A percentile compares a stretch with the other conserved stretches of the same genome.
Evolutionary conservation across 768 basidiomycete genomes (phyloP).

Genomic region (Naganishia onofrii): DNA sequence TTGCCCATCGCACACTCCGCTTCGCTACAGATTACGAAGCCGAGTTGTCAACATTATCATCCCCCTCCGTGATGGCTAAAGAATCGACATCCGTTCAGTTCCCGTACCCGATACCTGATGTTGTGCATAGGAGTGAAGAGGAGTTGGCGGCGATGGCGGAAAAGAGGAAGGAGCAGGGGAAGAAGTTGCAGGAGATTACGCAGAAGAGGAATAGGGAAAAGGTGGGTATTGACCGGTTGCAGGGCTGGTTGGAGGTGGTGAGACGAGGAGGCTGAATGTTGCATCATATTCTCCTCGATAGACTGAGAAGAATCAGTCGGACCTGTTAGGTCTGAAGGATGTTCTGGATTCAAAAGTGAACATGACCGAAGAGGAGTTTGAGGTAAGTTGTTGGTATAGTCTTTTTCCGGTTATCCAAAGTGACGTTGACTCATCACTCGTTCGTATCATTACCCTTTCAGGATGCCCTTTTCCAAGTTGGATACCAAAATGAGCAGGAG

Average conservation of each 20-base stretch:
- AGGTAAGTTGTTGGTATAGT: slow-evolving; percentile 54
- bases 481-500: slow-evolving; percentile 58
- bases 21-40: slow-evolving; percentile 73
- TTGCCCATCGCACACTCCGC: slow-evolving; percentile 81
- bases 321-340: slow-evolving; percentile 12
- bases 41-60: slow-evolving; percentile 65
- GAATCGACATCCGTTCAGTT: slow-evolving; percentile 79
- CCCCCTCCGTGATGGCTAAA: slow-evolving; percentile 65
- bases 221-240: slow-evolving; percentile 58
- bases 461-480: slow-evolving; percentile 66
- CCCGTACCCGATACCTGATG: slow-evolving; percentile 63
- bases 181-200: slow-evolving; percentile 84
- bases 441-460: slow-evolving; percentile 50
- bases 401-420: slow-evolving; percentile 10
- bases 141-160: slow-evolving; percentile 75
- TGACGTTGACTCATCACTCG: slow-evolving; percentile 3
- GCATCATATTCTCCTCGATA: background rate
- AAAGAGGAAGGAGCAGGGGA: slow-evolving; percentile 78
- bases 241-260: background rate
- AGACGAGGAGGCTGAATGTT: too few relatives aligned
- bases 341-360: slow-evolving; percentile 64
- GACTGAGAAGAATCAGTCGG: slow-evolving; percentile 20
- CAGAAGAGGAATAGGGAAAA: slow-evolving; percentile 81
- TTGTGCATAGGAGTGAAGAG: slow-evolving; percentile 86
- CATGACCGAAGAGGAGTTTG: slow-evolving; percentile 67